These are phyloP conservation scores for Penicillium sp. DNA, from an alignment of 2,329 filamentous ascomycete species.

Conservation along the genomic window DNA sequence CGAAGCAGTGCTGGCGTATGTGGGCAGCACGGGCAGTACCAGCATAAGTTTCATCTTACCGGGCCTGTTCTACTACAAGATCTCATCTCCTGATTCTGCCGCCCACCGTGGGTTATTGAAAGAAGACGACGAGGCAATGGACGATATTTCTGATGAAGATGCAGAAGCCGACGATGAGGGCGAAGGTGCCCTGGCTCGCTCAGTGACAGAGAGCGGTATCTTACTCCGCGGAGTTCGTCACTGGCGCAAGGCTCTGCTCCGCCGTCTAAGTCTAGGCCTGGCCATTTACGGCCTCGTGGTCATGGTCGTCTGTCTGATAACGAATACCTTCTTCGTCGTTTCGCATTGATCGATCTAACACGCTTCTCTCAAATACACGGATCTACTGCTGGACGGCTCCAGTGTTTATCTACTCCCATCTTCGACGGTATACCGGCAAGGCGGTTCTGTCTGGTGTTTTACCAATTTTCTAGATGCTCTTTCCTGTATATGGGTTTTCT, in stretches of 20 bases:
- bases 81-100: constrained; percentile 79
- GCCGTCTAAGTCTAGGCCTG: constrained; percentile 69
- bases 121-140: constrained; percentile 72
- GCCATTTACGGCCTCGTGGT: constrained; percentile 80
- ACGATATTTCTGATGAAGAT: constrained; percentile 48
- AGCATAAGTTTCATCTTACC: constrained; percentile 96
- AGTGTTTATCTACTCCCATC: background rate
- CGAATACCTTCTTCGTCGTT: constrained; percentile 75
- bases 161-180: constrained; percentile 30
- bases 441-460: background rate
- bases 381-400: background rate
- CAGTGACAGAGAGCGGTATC: constrained; percentile 54
- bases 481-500: background rate
- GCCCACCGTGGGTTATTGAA: constrained; percentile 84
- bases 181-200: constrained; percentile 38
- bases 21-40: constrained; percentile 89
- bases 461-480: background rate
- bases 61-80: constrained; percentile 97
- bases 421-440: background rate
- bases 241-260: constrained; percentile 60
- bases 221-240: constrained; percentile 59
- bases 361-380: background rate
- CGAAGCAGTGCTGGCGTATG: constrained; percentile 88
- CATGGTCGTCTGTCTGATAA: constrained; percentile 81
- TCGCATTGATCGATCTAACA: constrained; percentile 49